These are phyloP conservation scores for Dillenia turbinata DNA, from an alignment of 164 flowering plant species.

Conservation along the genomic window DNA sequence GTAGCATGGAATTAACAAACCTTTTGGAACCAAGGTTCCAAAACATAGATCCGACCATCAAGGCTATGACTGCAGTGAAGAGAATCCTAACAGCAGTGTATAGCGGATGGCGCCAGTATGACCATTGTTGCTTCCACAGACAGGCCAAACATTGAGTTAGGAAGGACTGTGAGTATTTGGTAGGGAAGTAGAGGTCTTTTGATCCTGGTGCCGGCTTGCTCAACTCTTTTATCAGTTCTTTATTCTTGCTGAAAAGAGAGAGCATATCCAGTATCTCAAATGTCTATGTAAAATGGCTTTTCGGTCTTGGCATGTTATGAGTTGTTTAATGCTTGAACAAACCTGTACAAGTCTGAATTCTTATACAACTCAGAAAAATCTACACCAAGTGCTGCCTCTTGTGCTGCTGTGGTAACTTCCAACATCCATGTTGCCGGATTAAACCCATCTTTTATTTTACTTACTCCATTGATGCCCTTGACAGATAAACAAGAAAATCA, in stretches of 20 bases:
- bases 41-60: slow-evolving; percentile 28
- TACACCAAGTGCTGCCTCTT: too few relatives aligned
- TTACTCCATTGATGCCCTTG: too few relatives aligned
- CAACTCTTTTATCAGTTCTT: slow-evolving; percentile 16
- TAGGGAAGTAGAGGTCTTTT: slow-evolving; percentile 24
- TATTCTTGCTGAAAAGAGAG: slow-evolving; percentile 5
- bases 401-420: too few relatives aligned
- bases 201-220: slow-evolving; percentile 16
- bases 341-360: too few relatives aligned
- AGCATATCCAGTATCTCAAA: too few relatives aligned
- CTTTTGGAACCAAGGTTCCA: slow-evolving; percentile 29
- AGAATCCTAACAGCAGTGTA: slow-evolving; percentile 26
- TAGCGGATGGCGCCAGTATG: slow-evolving; percentile 32
- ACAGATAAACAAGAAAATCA: too few relatives aligned
- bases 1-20: slow-evolving; percentile 3
- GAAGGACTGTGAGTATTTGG: slow-evolving; percentile 21
- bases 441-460: too few relatives aligned
- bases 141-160: slow-evolving; percentile 26
- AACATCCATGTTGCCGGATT: too few relatives aligned
- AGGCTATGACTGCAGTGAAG: slow-evolving; percentile 21
- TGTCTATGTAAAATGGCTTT: too few relatives aligned
- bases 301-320: too few relatives aligned
- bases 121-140: slow-evolving; percentile 34
- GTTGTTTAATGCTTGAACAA: too few relatives aligned
- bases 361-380: too few relatives aligned